phyloP scores from a whole-genome alignment of 495 filamentous ascomycete genomes.

The Amniculicola lignicola region DNA sequence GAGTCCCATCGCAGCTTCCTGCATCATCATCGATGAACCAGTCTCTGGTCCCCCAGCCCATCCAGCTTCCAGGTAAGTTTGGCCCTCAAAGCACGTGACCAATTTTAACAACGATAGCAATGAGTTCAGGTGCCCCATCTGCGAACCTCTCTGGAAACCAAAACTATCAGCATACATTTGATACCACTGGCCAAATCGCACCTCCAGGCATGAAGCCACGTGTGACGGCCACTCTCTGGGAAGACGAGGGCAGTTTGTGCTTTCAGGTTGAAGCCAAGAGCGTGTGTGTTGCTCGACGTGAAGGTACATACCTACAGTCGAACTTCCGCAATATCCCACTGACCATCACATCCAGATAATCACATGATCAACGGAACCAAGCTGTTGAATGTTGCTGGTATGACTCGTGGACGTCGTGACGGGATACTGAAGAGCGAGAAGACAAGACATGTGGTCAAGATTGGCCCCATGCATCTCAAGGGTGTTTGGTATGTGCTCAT shows the following conservation, averaged over 20 bases:
- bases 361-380: slow-evolving; percentile 99
- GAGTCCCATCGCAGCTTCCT: slow-evolving; percentile 29
- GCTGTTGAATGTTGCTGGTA: slow-evolving; percentile 92
- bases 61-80: slow-evolving; percentile 38
- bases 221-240: slow-evolving; percentile 95
- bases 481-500: slow-evolving; percentile 80
- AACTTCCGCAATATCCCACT: slow-evolving; percentile 14
- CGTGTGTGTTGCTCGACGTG: slow-evolving; percentile 89
- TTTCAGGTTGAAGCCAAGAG: slow-evolving; percentile 97
- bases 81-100: background rate
- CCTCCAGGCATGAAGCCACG: slow-evolving; percentile 98
- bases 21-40: slow-evolving; percentile 65
- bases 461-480: slow-evolving; percentile 98
- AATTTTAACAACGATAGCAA: slow-evolving; percentile 24
- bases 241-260: slow-evolving; percentile 95
- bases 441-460: slow-evolving; percentile 93
- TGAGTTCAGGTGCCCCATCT: slow-evolving; percentile 32
- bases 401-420: slow-evolving; percentile 93
- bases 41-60: slow-evolving; percentile 34
- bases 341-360: slow-evolving; percentile 64
- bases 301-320: slow-evolving; percentile 61
- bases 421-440: slow-evolving; percentile 98
- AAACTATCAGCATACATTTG: slow-evolving; percentile 59
- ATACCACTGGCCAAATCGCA: slow-evolving; percentile 86
- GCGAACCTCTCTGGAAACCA: slow-evolving; percentile 26